These are phyloP conservation scores for Musa balbisiana DNA, from an alignment of 202 grass and related monocot species.

Conservation along the genomic window DNA sequence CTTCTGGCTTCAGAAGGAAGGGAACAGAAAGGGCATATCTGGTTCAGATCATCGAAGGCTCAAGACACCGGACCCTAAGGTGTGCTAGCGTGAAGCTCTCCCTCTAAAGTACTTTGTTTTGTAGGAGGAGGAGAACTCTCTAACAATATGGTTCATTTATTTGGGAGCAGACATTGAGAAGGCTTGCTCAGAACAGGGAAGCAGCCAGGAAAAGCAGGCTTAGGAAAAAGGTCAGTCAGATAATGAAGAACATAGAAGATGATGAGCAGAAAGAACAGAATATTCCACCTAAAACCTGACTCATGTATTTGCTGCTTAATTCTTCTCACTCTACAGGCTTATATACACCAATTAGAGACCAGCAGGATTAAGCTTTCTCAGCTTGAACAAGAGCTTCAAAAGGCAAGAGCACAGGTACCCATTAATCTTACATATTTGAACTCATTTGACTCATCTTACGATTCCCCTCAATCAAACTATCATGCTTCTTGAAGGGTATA, in stretches of 20 bases:
- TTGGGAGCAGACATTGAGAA: constrained; percentile 43
- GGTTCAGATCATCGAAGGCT: constrained; percentile 49
- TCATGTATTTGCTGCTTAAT: too few species aligned
- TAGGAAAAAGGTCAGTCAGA: constrained; percentile 67
- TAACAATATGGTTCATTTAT: constrained; percentile 15
- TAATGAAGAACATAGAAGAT: not conserved
- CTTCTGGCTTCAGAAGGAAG: constrained; percentile 50
- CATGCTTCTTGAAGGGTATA: not conserved
- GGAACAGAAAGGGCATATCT: constrained; percentile 55
- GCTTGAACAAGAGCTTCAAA: constrained; percentile 76
- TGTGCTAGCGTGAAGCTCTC: constrained; percentile 13
- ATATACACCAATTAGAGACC: constrained; percentile 84
- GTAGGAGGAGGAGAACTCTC: not conserved
- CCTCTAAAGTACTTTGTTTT: not conserved
- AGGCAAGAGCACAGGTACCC: constrained; percentile 60
- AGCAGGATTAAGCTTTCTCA: constrained; percentile 68
- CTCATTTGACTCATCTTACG: not conserved
- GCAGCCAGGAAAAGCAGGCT: constrained; percentile 22
- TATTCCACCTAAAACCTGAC: not conserved
- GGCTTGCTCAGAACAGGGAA: constrained; percentile 26
- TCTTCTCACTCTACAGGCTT: constrained; percentile 39
- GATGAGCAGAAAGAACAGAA: not conserved
- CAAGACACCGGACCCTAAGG: constrained; percentile 65
- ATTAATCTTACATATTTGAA: not conserved
- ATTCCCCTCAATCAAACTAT: too few species aligned